Percentiles rank a stretch among this genome's conserved stretches.
Evolutionary conservation across 441 rosid genomes (phyloP).

Genomic region (Codiaeum variegatum): DNA sequence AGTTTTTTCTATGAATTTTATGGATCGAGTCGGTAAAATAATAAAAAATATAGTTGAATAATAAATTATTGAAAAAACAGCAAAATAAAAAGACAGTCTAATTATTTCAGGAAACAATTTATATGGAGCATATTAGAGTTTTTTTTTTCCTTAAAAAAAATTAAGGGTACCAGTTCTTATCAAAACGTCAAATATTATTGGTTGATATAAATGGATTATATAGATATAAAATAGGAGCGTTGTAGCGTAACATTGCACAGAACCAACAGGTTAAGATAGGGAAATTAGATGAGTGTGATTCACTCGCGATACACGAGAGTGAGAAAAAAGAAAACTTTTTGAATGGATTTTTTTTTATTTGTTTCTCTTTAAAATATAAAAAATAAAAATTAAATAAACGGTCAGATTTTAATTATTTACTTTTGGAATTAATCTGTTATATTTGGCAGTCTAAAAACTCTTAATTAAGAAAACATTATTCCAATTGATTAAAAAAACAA

Average conservation of each 20-base stretch:
- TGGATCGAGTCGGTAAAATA: too few species aligned
- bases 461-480: not conserved
- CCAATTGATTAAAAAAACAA: too few species aligned
- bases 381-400: not conserved
- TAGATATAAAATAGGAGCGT: not conserved
- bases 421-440: not conserved
- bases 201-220: not conserved
- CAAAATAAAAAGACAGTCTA: too few species aligned
- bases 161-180: too few species aligned
- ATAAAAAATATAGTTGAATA: too few species aligned
- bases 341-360: constrained; percentile 13
- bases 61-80: too few species aligned
- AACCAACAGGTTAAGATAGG: not conserved
- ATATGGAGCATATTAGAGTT: too few species aligned
- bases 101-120: too few species aligned
- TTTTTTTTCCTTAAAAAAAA: too few species aligned
- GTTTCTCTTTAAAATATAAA: not conserved
- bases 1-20: too few species aligned
- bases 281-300: not conserved
- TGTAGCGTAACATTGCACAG: not conserved
- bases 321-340: not conserved
- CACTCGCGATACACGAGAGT: constrained; percentile 1
- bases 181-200: not conserved
- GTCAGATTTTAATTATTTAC: not conserved
- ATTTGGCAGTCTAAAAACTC: not conserved